phyloP scores from a whole-genome alignment of 2,329 filamentous ascomycete genomes.

The Dothidotthia symphoricarpi region DNA sequence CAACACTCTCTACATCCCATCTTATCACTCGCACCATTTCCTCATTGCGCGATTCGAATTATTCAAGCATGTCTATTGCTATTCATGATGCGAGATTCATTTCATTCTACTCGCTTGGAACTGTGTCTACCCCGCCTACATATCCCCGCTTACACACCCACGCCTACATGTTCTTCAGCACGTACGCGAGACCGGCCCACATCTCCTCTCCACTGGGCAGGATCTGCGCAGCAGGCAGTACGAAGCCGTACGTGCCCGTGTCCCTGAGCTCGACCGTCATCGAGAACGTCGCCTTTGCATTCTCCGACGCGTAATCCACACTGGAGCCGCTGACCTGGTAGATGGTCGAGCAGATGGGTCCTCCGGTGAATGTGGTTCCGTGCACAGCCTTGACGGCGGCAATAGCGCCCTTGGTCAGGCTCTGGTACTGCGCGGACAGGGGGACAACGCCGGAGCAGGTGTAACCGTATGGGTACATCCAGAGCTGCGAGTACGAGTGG shows the following conservation, averaged over 20 bases:
- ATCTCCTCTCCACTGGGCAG: constrained; percentile 49
- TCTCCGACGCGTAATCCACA: constrained; percentile 48
- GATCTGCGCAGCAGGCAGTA: constrained; percentile 52
- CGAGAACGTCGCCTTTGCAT: constrained; percentile 44
- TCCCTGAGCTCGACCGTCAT: constrained; percentile 54
- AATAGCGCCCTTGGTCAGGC: constrained; percentile 51
- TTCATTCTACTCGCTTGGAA: too few relatives aligned
- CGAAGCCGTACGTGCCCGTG: constrained; percentile 50
- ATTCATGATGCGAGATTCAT: too few relatives aligned
- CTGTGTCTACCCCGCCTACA: too few relatives aligned
- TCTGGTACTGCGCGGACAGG: constrained; percentile 51
- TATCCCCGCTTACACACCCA: too few relatives aligned
- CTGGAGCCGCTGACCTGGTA: constrained; percentile 55
- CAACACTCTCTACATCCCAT: too few relatives aligned
- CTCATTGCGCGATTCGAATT: too few relatives aligned
- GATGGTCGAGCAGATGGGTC: constrained; percentile 59
- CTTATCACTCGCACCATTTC: too few relatives aligned
- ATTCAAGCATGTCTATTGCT: too few relatives aligned
- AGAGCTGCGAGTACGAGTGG: constrained; percentile 55
- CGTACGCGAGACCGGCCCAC: constrained; percentile 44
- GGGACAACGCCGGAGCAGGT: constrained; percentile 51
- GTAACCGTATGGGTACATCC: constrained; percentile 60
- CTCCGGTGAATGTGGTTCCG: constrained; percentile 44
- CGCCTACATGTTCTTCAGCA: constrained; percentile 34
- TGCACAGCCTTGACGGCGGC: constrained; percentile 58